Base-by-base conservation (phyloP, 306 rosid genomes). In the Clitoria ternatea region DNA sequence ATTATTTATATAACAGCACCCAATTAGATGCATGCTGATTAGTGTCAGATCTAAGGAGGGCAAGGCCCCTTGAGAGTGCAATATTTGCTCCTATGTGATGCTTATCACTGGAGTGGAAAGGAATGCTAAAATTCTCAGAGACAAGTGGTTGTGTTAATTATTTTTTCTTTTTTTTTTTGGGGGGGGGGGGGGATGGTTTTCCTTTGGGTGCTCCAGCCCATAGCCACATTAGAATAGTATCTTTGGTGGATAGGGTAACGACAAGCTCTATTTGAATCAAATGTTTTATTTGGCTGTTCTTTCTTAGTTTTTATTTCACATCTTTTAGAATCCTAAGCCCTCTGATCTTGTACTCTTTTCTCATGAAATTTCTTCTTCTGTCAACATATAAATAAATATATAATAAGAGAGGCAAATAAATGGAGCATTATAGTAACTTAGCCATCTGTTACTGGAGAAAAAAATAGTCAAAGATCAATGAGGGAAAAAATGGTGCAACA, bases 271-370 rank as follows among this genome's bases (percentile, higher is more conserved):
- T 27, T 23, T 9, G 50, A 13, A 39, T 29, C 9, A 43, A 42
- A 42, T 70, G 20, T 4, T 18, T 55, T 29, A 23, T 42, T 42
- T 26, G 45, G 11, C 6, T 24, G 23, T 20, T 55, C 13, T 19
- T 42, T 7, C 2, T 27, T 18, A 19, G 40, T 2, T 40, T 40
- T 27, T 10, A 2, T 50, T 27, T 13, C 5, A 8, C 19, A 48
- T 19, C 76, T 57, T 57, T 44, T 32, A 71, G 57, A 60, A 44
- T 43, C 57, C 29, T 52, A 50, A 37, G 36, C 29, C 50, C 55
- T 48, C 36, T 43, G 33, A 44, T 44, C 69, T 56, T 32, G 44
- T 19, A 44, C 20, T 13, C 37, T 54, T 36, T 19, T 50, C 63
- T 36, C 37, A 23, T n/a, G n/a, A 56, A 55, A 11, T 66, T 66